These are phyloP conservation scores for Pestalotiopsis sp. DNA, from an alignment of 2,329 filamentous ascomycete species.

Conservation along the genomic window DNA sequence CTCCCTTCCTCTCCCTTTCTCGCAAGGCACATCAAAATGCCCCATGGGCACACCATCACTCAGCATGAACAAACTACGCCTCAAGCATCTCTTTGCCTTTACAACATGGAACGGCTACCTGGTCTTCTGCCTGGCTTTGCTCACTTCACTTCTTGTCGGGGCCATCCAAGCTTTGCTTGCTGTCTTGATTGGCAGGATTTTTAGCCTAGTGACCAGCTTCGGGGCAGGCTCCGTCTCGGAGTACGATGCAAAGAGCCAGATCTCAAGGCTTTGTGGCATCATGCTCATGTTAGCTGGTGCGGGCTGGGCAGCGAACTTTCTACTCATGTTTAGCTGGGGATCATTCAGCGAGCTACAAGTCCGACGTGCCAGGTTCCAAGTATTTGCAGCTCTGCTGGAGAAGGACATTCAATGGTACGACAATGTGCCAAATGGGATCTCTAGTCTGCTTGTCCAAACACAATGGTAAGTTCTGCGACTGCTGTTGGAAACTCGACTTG, in stretches of 20 bases:
- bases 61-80: conserved; percentile 12
- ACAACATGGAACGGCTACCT: conserved; percentile 62
- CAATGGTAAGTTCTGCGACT: conserved; percentile 63
- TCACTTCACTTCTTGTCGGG: conserved; percentile 61
- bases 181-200: conserved; percentile 74
- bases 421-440: conserved; percentile 68
- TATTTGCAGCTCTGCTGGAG: conserved; percentile 71
- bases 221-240: conserved; percentile 56
- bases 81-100: conserved; percentile 68
- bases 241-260: conserved; percentile 53
- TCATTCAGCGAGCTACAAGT: conserved; percentile 82
- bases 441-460: conserved; percentile 70
- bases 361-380: conserved; percentile 59
- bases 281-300: conserved; percentile 65
- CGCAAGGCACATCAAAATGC: neutral
- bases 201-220: conserved; percentile 70
- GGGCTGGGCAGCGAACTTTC: conserved; percentile 68
- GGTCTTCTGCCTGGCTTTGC: conserved; percentile 55
- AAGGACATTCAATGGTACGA: conserved; percentile 87
- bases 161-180: conserved; percentile 67
- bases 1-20: neutral
- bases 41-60: neutral
- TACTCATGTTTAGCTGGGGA: conserved; percentile 73
- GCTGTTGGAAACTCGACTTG: neutral
- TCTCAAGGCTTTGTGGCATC: conserved; percentile 63